Evolutionary conservation across 805 yeast species (phyloP), one percentile per base, ranked within the genome.

Genomic region (Sungouiella thailandica): DNA sequence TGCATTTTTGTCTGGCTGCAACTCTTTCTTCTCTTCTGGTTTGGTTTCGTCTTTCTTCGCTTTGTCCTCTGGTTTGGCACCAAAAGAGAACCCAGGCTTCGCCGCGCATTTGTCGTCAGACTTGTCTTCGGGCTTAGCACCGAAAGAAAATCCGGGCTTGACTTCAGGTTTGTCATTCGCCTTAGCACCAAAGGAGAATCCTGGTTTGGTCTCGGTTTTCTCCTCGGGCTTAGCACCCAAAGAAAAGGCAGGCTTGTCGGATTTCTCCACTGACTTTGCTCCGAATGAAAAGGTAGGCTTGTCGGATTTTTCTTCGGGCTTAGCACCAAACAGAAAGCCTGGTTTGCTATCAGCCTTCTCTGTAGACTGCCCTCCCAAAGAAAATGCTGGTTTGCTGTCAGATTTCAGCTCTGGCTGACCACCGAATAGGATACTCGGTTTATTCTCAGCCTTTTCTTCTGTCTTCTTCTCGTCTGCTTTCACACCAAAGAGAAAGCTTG

Each of bases 271-370:
- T 3, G 22, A 13, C 23, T 28, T 28, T 4, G 25, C 5, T 5
- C 25, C 24, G n/a, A 23, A 17, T n/a, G n/a, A n/a, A 17, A 54
- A 42, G 15, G 41, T 26, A 17, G 35, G 16, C 22, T 28, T 39
- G 29, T 37, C 47, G 19, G 39, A 31, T 32, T 42, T 44, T 25
- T 44, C 49, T 9, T 37, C 46, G 7, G 51, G 39, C 27, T 51
- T 52, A 2, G 51, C 52, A n/a, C 61, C 61, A 28, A 56, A 54
- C 4, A 49, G 40, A 19, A 44, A 43, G 2, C 47, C 52, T 0
- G 39, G 38, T 15, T 22, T 32, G 17, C 14, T 19, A 2, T 20
- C 33, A 10, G 14, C 17, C 14, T 18, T 19, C 19, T 28, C 30
- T 7, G 32, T 14, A 12, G 27, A 36, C 27, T 30, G 46, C 34